A percentile compares a stretch with the other conserved stretches of the same genome.
These are phyloP conservation scores for Aspergillus uvarum DNA, from an alignment of 2,329 filamentous ascomycete species.

Conservation along the genomic window DNA sequence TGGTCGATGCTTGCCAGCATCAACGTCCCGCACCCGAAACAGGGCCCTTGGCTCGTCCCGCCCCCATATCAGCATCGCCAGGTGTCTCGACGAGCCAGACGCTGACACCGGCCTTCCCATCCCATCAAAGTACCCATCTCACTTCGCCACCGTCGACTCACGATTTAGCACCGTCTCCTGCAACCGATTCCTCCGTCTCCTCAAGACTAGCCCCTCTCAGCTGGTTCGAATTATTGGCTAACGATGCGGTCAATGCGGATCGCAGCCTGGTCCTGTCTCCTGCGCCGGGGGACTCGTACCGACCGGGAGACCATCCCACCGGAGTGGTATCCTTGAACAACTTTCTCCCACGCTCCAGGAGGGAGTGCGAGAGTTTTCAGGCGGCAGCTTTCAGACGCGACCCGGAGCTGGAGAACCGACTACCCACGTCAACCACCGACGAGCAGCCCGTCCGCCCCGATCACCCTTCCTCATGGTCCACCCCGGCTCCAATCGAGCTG, in stretches of 20 bases:
- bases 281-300: constrained; percentile 16
- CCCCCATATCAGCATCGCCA: constrained; percentile 6
- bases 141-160: constrained; percentile 7
- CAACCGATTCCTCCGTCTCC: constrained; percentile 36
- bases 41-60: constrained; percentile 6
- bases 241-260: constrained; percentile 22
- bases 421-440: constrained; percentile 25
- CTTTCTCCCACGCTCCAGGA: constrained; percentile 7
- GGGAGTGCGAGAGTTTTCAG: constrained; percentile 23
- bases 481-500: constrained; percentile 13
- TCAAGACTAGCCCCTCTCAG: constrained; percentile 47
- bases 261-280: constrained; percentile 17
- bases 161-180: constrained; percentile 23
- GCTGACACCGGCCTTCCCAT: constrained; percentile 9
- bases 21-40: constrained; percentile 14
- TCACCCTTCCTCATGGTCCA: constrained; percentile 17
- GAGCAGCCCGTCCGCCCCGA: constrained; percentile 10
- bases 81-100: background rate
- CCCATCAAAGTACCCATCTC: background rate
- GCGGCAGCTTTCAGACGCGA: constrained; percentile 17
- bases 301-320: constrained; percentile 23
- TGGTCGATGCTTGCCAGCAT: constrained; percentile 25
- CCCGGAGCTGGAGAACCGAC: constrained; percentile 19
- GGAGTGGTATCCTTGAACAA: constrained; percentile 9
- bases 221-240: constrained; percentile 47